A percentile compares a stretch with the other conserved stretches of the same genome.
Conservation (phyloP, 495 filamentous ascomycete species). For the Penicillium crystallinum region DNA sequence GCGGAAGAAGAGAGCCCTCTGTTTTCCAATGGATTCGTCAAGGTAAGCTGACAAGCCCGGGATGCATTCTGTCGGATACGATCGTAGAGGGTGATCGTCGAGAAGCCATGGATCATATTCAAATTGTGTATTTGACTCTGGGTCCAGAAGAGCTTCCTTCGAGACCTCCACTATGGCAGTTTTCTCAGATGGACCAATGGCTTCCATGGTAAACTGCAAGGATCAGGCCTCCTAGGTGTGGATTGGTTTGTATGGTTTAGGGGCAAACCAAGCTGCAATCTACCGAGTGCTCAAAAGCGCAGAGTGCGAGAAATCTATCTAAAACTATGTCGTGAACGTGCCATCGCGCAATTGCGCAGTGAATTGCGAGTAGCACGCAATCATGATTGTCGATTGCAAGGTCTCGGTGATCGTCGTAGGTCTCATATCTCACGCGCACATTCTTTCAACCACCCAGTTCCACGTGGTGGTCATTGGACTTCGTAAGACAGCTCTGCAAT, state of each 20-base stretch:
- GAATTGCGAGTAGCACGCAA: conserved; percentile 21
- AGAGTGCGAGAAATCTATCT: conserved; percentile 2
- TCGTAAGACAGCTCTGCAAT: no score
- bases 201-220: not conserved
- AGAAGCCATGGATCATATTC: conserved; percentile 33
- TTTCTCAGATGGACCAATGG: not conserved
- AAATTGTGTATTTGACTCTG: conserved; percentile 12
- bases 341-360: conserved; percentile 18
- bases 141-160: conserved; percentile 6
- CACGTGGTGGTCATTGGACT: conserved; percentile 6
- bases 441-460: not conserved
- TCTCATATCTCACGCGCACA: not conserved
- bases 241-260: not conserved
- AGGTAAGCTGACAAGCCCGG: conserved; percentile 22
- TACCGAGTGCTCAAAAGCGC: not conserved
- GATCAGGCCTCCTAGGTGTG: not conserved
- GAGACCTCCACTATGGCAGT: not conserved
- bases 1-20: conserved; percentile 22
- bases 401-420: conserved; percentile 10
- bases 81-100: conserved; percentile 40
- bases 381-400: conserved; percentile 15
- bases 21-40: conserved; percentile 11
- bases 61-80: conserved; percentile 33
- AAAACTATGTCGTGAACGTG: not conserved
- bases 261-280: not conserved